Conservation (phyloP, 192 early-diverging fungal genomes). For the Gaertneriomyces sp. region DNA sequence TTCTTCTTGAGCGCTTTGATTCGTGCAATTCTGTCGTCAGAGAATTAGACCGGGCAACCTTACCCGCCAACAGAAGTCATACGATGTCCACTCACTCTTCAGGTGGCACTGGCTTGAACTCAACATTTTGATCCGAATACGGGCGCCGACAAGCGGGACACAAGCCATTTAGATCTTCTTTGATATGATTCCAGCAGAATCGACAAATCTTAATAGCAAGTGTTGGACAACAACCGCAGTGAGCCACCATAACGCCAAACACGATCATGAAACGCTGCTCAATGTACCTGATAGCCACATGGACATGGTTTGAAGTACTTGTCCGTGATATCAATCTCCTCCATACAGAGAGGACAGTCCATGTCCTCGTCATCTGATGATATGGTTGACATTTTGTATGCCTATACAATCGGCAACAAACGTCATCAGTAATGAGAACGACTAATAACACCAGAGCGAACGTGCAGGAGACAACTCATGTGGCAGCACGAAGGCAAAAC, state of each 20-base stretch:
- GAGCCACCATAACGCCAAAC: no score
- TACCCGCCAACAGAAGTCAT: slow-evolving; percentile 7
- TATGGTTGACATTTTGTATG: neutral
- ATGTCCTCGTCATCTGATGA: slow-evolving; percentile 74
- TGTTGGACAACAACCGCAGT: no score
- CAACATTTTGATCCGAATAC: slow-evolving; percentile 84
- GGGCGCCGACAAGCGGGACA: slow-evolving; percentile 93
- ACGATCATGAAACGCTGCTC: no score
- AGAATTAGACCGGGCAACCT: neutral
- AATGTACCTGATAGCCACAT: slow-evolving; percentile 90
- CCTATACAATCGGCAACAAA: no score
- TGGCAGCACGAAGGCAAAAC: no score
- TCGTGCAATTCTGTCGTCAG: slow-evolving; percentile 47
- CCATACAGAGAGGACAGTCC: slow-evolving; percentile 98
- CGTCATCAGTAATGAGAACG: no score
- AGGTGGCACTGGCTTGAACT: slow-evolving; percentile 81
- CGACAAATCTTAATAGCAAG: slow-evolving; percentile 79
- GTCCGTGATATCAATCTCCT: slow-evolving; percentile 96
- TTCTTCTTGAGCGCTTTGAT: slow-evolving; percentile 79
- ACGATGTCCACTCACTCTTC: slow-evolving; percentile 70
- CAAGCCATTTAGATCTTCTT: slow-evolving; percentile 83
- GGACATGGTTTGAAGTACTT: slow-evolving; percentile 96
- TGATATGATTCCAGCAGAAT: slow-evolving; percentile 98
- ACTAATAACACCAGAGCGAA: no score
- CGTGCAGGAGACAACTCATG: no score